Evolutionary conservation across 805 yeast species (phyloP), one percentile per base, ranked within the genome.

Genomic region (Monosporozyma unispora): DNA sequence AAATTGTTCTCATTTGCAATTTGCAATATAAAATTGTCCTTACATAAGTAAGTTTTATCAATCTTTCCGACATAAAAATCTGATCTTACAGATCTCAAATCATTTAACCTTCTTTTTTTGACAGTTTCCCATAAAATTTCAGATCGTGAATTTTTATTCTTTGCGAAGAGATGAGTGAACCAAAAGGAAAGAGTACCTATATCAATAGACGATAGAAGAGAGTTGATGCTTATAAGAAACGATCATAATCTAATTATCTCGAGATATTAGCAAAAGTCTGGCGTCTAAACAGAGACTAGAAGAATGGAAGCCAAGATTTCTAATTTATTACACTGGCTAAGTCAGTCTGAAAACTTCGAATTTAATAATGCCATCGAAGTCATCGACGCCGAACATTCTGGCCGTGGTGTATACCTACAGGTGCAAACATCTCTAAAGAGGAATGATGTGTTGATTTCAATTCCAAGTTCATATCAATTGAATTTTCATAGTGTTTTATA

Each of bases 351-450:
- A 3, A 46, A 50, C 8, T 63, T 70, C 29, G 45, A 44, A 23
- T 61, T 81, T 3, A 70, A 78, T 2, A 57, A 69, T 0, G 71
- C 69, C 33, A 59, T 80, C 6, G 57, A 56, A 2, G 73, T 82
- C 7, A 60, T 57, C 11, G 74, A 76, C 28, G 68, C 74, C 11
- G 55, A 57, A 1, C 69, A 65, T 9, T 69, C 78, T 14, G 96
- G 96, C 16, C 74, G 89, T 61, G 86, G 87, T 50, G 73, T 87
- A 23, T 68, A 74, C 4, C 49, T 56, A 74, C 83, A 19, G 49
- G 19, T 3, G 2, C 59, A 60, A 0, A 46, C 50, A 6, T 1
- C 58, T 10, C 23, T 87, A n/a, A 54, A 51, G 3, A 54, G 58
- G 11, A 67, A 73, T 45, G 78, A 78, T 48, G 61, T 63, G 14